Base-by-base conservation (phyloP, 2,329 filamentous ascomycete genomes). In the Aspergillus aculeatinus region DNA sequence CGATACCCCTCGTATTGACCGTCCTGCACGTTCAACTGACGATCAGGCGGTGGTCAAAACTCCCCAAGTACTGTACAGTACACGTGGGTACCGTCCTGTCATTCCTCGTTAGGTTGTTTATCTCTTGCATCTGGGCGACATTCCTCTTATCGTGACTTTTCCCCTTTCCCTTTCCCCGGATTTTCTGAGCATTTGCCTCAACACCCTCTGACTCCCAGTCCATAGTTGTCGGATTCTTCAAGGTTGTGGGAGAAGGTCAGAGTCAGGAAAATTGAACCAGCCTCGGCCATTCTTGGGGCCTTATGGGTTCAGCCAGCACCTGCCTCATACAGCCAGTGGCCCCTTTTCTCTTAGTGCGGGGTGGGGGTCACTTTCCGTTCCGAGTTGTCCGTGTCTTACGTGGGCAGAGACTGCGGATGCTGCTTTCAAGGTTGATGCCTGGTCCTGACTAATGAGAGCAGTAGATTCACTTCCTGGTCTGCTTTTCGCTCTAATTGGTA, bases 21-120 rank as follows among this genome's bases (percentile, higher is more conserved):
- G 5, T 44, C 39, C 39, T 44, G 14, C 39, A 44, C 39, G 39
- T 44, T 44, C 16, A 14, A 44, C 39, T 44, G 39, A 44, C 16
- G 44, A 60, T 39, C 51, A 52, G 51, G 55, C 44, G 47, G 47
- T 60, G 54, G 55, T 62, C 58, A 27, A 53, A 58, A 60, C 48
- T 62, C 51, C 54, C 51, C 51, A 23, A 19, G 33, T 35, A 35
- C 33, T 7, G 39, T 55, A 35, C 33, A n/a, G 39, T 55, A 55
- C 58, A 60, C 54, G 53, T 55, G 55, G 58, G 48, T 47, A 57
- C 42, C 19, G 52, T 47, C 27, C 42, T 55, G n/a, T 25, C 53
- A 55, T 55, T 31, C 53, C 21, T 56, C 33, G 33, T 61, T 35
- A 35, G 14, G 14, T 44, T 44, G 39, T n/a, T 44, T 44, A 44